phyloP scores from a whole-genome alignment of 345 rosid species.

The Physaria fendleri region DNA sequence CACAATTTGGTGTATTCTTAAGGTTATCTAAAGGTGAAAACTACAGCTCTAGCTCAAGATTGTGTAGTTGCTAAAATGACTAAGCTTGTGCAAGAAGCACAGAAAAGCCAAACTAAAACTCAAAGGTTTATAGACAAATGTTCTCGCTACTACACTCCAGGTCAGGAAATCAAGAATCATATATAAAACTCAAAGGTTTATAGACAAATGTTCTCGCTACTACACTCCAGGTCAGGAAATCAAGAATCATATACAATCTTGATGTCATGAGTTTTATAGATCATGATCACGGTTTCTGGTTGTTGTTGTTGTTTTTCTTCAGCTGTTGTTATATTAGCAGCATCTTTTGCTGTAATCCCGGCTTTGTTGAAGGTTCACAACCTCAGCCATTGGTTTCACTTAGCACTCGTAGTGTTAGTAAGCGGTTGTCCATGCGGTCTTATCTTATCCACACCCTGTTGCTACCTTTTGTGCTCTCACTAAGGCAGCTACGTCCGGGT shows the following conservation, averaged over 20 bases:
- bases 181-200: constrained; percentile 51
- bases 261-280: background rate
- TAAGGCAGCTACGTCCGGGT: constrained; percentile 70
- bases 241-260: background rate
- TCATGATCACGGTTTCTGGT: background rate
- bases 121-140: constrained; percentile 73
- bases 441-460: constrained; percentile 84
- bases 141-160: constrained; percentile 76
- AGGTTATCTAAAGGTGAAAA: constrained; percentile 68
- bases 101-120: constrained; percentile 61
- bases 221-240: constrained; percentile 72
- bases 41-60: constrained; percentile 72
- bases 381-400: constrained; percentile 51
- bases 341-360: constrained; percentile 49
- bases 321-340: constrained; percentile 53
- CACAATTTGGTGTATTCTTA: background rate
- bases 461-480: constrained; percentile 86
- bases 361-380: constrained; percentile 31
- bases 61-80: constrained; percentile 81
- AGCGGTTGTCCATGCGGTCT: constrained; percentile 93
- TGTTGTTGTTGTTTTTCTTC: constrained; percentile 5
- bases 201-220: constrained; percentile 64
- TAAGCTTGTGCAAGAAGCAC: constrained; percentile 91
- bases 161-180: constrained; percentile 26
- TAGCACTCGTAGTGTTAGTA: constrained; percentile 75